Evolutionary conservation across 2,329 filamentous ascomycete genomes (phyloP).

Genomic region (Aspergillus persii): DNA sequence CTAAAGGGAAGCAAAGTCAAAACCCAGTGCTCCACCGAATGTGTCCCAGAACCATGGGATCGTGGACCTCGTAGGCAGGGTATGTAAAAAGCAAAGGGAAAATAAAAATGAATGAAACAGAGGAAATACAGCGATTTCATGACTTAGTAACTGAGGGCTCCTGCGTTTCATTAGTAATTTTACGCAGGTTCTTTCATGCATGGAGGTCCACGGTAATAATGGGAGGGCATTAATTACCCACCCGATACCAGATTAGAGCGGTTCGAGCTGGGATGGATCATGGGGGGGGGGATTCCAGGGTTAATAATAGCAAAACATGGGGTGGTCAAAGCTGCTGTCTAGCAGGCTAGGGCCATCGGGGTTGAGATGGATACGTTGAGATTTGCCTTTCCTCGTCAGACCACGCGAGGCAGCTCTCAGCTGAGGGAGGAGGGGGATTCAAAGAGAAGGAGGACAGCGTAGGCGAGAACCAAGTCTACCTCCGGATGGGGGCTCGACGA

Average conservation of each 20-base stretch:
- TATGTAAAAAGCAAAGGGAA: background rate
- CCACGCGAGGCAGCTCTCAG: no score
- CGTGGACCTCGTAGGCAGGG: background rate
- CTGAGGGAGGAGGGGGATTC: no score
- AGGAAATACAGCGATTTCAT: background rate
- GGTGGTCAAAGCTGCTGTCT: background rate
- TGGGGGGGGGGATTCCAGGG: no score
- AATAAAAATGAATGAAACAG: background rate
- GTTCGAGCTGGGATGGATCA: background rate
- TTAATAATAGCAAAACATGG: background rate
- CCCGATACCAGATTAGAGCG: background rate
- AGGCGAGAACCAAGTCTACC: no score
- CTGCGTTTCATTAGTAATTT: background rate
- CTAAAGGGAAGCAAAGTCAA: conserved; percentile 1
- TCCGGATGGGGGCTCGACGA: no score
- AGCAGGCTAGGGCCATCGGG: background rate
- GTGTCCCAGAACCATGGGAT: conserved; percentile 3
- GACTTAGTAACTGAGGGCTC: background rate
- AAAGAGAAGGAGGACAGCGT: background rate
- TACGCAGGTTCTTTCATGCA: background rate
- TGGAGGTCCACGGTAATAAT: background rate
- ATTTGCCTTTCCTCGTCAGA: no score
- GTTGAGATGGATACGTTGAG: no score
- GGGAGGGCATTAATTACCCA: background rate
- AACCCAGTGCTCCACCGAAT: background rate